A percentile compares a stretch with the other conserved stretches of the same genome.
Conservation (phyloP, 164 flowering plant species). For the Euptelea pleiosperma region DNA sequence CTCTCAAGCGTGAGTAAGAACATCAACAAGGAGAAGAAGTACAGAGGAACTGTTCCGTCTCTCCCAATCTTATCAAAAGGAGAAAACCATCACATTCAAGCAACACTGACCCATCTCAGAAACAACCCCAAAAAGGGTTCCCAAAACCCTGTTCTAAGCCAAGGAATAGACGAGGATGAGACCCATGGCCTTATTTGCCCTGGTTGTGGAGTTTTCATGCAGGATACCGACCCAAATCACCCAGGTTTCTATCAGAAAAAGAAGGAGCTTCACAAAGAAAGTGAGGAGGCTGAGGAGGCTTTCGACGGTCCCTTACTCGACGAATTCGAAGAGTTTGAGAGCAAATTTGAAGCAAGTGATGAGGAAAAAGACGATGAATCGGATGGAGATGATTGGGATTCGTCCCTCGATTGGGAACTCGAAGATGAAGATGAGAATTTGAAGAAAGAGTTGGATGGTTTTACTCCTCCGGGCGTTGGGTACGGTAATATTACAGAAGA, state of each 20-base stretch:
- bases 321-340: constrained; percentile 26
- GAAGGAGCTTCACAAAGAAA: constrained; percentile 16
- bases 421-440: constrained; percentile 46
- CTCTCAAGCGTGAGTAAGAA: constrained; percentile 8
- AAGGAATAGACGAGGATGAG: constrained; percentile 87
- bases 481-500: constrained; percentile 88
- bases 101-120: constrained; percentile 13
- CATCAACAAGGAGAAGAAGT: constrained; percentile 6
- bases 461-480: constrained; percentile 68
- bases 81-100: constrained; percentile 15
- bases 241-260: constrained; percentile 79
- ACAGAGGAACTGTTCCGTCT: constrained; percentile 3
- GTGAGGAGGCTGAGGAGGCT: constrained; percentile 13
- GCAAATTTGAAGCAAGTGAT: constrained; percentile 34
- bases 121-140: constrained; percentile 25
- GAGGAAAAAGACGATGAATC: constrained; percentile 21
- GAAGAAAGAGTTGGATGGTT: constrained; percentile 64
- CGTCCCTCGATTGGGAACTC: constrained; percentile 62
- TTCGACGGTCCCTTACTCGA: constrained; percentile 13
- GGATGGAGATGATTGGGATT: constrained; percentile 60
- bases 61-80: constrained; percentile 24
- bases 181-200: constrained; percentile 67
- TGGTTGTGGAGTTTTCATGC: constrained; percentile 97
- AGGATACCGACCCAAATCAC: constrained; percentile 67
- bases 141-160: constrained; percentile 50